These are phyloP conservation scores for Citrullus mucosospermus DNA, from an alignment of 306 rosid species.

Conservation along the genomic window DNA sequence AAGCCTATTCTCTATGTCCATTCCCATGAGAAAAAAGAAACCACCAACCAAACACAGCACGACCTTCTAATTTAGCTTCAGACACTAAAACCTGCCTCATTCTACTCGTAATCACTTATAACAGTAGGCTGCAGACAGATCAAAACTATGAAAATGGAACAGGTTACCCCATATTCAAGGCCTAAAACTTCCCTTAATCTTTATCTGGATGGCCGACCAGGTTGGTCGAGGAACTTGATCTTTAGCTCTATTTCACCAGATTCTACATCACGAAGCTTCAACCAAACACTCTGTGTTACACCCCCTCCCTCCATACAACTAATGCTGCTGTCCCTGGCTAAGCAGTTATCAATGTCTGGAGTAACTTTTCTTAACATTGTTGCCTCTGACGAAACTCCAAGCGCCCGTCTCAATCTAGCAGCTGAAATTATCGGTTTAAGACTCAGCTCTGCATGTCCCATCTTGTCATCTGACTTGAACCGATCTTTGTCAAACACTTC, in stretches of 20 bases:
- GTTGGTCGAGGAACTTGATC: conserved; percentile 39
- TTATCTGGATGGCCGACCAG: background rate
- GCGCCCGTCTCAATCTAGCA: conserved; percentile 62
- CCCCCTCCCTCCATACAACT: conserved; percentile 62
- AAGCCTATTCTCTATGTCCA: background rate
- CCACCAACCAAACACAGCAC: background rate
- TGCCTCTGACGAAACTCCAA: conserved; percentile 45
- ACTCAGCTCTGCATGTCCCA: conserved; percentile 81
- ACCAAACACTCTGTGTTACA: conserved; percentile 77
- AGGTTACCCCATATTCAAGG: background rate
- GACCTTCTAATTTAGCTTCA: background rate
- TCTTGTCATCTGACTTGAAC: conserved; percentile 85
- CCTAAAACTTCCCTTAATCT: background rate
- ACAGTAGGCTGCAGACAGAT: background rate
- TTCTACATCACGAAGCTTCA: conserved; percentile 76
- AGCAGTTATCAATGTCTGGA: conserved; percentile 72
- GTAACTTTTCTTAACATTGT: conserved; percentile 61
- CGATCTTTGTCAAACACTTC: conserved; percentile 95
- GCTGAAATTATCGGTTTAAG: conserved; percentile 85
- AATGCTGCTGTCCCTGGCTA: conserved; percentile 72
- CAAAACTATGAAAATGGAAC: background rate
- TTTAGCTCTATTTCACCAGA: conserved; percentile 82
- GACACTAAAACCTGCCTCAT: background rate
- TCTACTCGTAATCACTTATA: background rate
- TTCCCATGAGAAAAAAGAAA: background rate